A percentile compares a stretch with the other conserved stretches of the same genome.
These are phyloP conservation scores for Acorus gramineus DNA, from an alignment of 106 monocot genomes.

Conservation along the genomic window DNA sequence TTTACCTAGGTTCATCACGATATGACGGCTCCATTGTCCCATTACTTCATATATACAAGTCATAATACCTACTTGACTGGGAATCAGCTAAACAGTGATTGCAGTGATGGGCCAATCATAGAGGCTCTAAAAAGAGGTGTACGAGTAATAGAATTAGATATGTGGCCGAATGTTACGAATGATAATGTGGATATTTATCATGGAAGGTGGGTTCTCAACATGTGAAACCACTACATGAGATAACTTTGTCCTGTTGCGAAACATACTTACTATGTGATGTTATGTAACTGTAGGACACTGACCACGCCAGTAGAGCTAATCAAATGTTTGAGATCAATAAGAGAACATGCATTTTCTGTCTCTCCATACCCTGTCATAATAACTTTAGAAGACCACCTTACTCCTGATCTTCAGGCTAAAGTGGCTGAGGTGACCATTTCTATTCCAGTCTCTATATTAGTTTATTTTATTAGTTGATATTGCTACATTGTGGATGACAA, in stretches of 20 bases:
- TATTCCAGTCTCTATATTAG: too few relatives aligned
- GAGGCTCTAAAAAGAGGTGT: slow-evolving; percentile 49
- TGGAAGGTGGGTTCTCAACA: slow-evolving; percentile 28
- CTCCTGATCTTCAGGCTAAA: slow-evolving; percentile 73
- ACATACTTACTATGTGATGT: too few relatives aligned
- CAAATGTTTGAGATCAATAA: slow-evolving; percentile 62
- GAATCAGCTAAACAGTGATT: slow-evolving; percentile 59
- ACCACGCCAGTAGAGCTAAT: slow-evolving; percentile 52
- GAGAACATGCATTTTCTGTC: slow-evolving; percentile 45
- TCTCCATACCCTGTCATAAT: slow-evolving; percentile 55
- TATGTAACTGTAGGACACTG: slow-evolving; percentile 34
- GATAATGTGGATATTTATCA: slow-evolving; percentile 49
- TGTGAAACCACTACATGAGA: too few relatives aligned
- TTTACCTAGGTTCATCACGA: slow-evolving; percentile 46
- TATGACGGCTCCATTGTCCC: slow-evolving; percentile 54
- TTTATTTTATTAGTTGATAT: too few relatives aligned
- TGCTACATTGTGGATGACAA: too few relatives aligned
- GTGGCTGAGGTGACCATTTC: slow-evolving; percentile 40
- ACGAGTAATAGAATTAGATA: slow-evolving; percentile 60
- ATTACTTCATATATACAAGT: slow-evolving; percentile 51
- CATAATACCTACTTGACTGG: slow-evolving; percentile 51
- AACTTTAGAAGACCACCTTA: slow-evolving; percentile 74
- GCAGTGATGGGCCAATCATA: slow-evolving; percentile 54
- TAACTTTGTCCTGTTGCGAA: neutral
- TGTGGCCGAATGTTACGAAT: slow-evolving; percentile 67